Conservation (phyloP, 495 filamentous ascomycete species). For the Xylaria palmicola region DNA sequence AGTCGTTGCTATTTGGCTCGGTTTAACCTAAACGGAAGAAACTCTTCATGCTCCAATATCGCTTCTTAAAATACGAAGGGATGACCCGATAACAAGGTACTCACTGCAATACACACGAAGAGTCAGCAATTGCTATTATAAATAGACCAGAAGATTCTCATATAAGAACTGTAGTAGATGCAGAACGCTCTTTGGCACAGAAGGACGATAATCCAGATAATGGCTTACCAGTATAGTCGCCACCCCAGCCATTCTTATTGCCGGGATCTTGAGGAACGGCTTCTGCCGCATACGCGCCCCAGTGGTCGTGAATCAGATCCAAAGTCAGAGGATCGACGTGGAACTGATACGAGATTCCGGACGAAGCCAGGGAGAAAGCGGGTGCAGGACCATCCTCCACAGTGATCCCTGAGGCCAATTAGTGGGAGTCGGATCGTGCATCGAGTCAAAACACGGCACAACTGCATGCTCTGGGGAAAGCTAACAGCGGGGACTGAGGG, state of each 20-base stretch:
- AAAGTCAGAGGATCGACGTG: slow-evolving; percentile 50
- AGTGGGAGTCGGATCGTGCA: slow-evolving; percentile 22
- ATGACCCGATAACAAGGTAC: no score
- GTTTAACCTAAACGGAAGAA: no score
- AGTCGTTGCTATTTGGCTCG: no score
- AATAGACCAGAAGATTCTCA: no score
- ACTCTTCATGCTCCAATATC: no score
- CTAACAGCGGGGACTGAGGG: background rate
- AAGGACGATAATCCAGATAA: no score
- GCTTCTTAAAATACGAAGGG: no score
- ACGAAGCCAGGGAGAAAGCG: slow-evolving; percentile 49
- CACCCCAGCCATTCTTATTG: slow-evolving; percentile 47
- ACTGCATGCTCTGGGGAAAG: background rate
- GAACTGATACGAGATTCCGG: slow-evolving; percentile 53
- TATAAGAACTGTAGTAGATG: no score
- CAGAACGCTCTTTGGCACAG: no score
- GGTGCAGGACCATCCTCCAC: slow-evolving; percentile 40
- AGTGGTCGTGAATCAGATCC: slow-evolving; percentile 54
- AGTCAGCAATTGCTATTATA: no score
- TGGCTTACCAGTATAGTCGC: no score
- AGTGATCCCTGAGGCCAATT: slow-evolving; percentile 38
- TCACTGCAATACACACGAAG: no score
- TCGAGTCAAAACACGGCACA: background rate
- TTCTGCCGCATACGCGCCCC: slow-evolving; percentile 48
- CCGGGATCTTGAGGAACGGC: slow-evolving; percentile 29